These are phyloP conservation scores for Cymodocea nodosa DNA, from an alignment of 116 monocot species.

Conservation along the genomic window DNA sequence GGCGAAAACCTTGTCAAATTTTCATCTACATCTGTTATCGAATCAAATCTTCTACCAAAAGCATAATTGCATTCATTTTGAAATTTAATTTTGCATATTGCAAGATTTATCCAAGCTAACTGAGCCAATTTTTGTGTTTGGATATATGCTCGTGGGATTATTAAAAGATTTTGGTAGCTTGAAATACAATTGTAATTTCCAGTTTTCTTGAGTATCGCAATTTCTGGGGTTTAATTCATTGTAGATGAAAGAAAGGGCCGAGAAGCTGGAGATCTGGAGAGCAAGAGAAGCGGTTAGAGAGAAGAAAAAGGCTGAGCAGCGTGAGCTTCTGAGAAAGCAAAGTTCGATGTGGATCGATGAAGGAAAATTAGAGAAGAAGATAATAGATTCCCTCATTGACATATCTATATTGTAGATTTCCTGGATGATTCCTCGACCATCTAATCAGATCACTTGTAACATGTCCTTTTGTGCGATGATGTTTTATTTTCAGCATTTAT, in stretches of 20 bases:
- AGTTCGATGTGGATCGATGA: slow-evolving; percentile 81
- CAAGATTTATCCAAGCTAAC: too few species aligned
- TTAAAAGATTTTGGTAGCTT: background rate
- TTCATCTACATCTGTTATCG: too few species aligned
- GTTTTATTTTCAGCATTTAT: too few species aligned
- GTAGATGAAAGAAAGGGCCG: slow-evolving; percentile 76
- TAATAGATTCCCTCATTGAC: slow-evolving; percentile 33
- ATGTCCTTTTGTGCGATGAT: too few species aligned
- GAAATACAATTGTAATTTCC: background rate
- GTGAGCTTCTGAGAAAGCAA: slow-evolving; percentile 45
- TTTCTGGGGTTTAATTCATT: background rate
- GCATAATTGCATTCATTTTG: too few species aligned
- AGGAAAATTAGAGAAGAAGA: slow-evolving; percentile 37
- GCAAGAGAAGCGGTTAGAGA: slow-evolving; percentile 39
- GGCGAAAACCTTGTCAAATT: too few species aligned
- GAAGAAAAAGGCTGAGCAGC: slow-evolving; percentile 38
- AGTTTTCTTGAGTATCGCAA: background rate
- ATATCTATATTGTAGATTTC: background rate
- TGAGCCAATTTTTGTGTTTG: too few species aligned
- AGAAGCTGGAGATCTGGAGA: slow-evolving; percentile 84
- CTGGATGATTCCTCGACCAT: too few species aligned
- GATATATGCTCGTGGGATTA: too few species aligned
- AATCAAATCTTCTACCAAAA: too few species aligned
- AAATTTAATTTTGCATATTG: too few species aligned
- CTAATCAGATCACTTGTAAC: too few species aligned